These are phyloP conservation scores for Colletotrichum sp. DNA, from an alignment of 2,329 filamentous ascomycete genomes.

Conservation along the genomic window DNA sequence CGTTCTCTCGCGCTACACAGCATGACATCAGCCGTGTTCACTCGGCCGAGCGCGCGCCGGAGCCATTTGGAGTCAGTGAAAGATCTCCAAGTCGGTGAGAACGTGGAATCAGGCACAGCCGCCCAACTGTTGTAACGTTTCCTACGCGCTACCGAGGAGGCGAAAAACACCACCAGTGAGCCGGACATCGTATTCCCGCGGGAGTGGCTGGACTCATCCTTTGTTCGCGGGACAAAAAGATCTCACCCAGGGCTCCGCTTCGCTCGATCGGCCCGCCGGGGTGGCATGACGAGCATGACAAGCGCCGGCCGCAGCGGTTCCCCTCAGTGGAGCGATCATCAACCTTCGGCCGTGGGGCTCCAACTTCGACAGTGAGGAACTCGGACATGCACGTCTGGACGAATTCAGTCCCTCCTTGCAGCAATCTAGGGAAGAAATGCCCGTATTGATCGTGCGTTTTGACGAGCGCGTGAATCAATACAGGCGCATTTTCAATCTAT, in stretches of 20 bases:
- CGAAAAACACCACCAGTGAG: background rate
- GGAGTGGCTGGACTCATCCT: background rate
- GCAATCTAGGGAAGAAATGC: background rate
- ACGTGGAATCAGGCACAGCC: background rate
- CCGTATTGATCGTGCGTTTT: background rate
- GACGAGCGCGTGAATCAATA: background rate
- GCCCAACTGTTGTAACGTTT: slow-evolving; percentile 5
- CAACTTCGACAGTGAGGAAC: background rate
- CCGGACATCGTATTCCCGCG: background rate
- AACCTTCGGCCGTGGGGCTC: background rate
- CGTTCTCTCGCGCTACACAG: background rate
- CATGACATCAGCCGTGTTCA: background rate
- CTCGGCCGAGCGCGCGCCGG: background rate
- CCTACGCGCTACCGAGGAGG: background rate
- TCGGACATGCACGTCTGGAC: background rate
- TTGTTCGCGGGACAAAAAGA: background rate
- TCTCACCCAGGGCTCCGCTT: background rate
- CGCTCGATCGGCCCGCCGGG: background rate
- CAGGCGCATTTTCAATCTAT: background rate
- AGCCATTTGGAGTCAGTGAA: background rate
- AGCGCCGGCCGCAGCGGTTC: background rate
- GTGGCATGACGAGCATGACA: slow-evolving; percentile 9
- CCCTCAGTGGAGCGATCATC: background rate
- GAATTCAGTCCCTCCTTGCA: background rate
- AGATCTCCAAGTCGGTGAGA: background rate